Evolutionary conservation across 805 yeast species (phyloP).

Genomic region (Monosporozyma servazzii): DNA sequence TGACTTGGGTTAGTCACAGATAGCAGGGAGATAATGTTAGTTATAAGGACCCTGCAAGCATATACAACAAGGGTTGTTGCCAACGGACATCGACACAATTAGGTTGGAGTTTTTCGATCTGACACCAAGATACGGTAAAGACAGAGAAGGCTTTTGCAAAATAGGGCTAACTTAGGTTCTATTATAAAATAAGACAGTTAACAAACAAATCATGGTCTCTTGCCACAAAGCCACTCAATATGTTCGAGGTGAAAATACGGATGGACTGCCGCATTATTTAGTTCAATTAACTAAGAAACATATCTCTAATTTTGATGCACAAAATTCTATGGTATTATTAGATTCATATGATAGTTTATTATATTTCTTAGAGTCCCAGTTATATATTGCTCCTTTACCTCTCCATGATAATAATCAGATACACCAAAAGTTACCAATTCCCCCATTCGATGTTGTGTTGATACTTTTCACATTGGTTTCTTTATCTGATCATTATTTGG

Average conservation of each 20-base stretch:
- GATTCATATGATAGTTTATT: conserved; percentile 33
- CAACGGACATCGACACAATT: no score
- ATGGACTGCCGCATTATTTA: conserved; percentile 15
- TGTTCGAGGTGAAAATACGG: background rate
- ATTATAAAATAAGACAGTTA: background rate
- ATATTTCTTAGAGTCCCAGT: conserved; percentile 27
- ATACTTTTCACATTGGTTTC: conserved; percentile 33
- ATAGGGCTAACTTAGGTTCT: background rate
- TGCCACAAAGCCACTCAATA: background rate
- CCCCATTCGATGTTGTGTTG: conserved; percentile 29
- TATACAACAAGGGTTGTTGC: no score
- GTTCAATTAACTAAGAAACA: conserved; percentile 19
- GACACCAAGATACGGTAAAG: background rate
- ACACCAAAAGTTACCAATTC: conserved; percentile 12
- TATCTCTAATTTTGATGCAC: conserved; percentile 19
- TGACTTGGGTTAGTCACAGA: no score
- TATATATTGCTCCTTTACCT: conserved; percentile 1
- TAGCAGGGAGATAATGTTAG: no score
- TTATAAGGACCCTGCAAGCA: no score
- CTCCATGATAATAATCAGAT: background rate
- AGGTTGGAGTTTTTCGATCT: background rate
- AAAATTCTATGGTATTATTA: conserved; percentile 24
- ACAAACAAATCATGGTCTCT: background rate
- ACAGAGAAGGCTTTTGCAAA: background rate
- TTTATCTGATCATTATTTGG: conserved; percentile 24